Percentiles rank a stretch among this genome's conserved stretches.
Conservation (phyloP, 371 early-diverging fungal genomes). For the Mortierella sp. region DNA sequence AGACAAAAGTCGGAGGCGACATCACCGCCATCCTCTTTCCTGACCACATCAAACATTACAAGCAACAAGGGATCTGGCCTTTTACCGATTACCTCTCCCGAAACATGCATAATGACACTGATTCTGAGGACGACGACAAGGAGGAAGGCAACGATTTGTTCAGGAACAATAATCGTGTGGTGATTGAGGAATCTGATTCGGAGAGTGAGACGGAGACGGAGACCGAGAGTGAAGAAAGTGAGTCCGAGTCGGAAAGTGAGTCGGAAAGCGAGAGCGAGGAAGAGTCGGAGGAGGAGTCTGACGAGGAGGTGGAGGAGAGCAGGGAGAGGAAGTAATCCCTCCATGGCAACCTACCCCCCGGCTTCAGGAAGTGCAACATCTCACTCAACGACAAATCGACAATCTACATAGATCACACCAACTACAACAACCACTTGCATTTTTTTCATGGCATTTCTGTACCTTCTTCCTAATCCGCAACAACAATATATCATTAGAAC, state of each 20-base stretch:
- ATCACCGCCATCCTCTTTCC: constrained; percentile 83
- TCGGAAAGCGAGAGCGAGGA: constrained; percentile 22
- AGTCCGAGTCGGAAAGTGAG: constrained; percentile 9
- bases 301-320: constrained; percentile 2
- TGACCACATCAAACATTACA: constrained; percentile 81
- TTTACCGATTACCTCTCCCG: constrained; percentile 52
- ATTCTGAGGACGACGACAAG: constrained; percentile 58
- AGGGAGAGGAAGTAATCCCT: neutral
- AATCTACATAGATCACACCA: neutral
- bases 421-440: neutral
- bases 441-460: constrained; percentile 5
- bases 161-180: constrained; percentile 75
- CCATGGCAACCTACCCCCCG: neutral
- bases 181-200: constrained; percentile 45
- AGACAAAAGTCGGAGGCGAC: constrained; percentile 84
- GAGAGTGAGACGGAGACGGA: constrained; percentile 35
- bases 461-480: neutral
- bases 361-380: neutral
- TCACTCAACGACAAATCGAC: neutral
- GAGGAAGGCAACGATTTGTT: constrained; percentile 71
- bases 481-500: neutral
- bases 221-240: neutral
- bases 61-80: constrained; percentile 76
- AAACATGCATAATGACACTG: constrained; percentile 19
- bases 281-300: neutral